These are phyloP conservation scores for Zoysia pacifica DNA, from an alignment of 176 grass and related monocot genomes.

Conservation along the genomic window DNA sequence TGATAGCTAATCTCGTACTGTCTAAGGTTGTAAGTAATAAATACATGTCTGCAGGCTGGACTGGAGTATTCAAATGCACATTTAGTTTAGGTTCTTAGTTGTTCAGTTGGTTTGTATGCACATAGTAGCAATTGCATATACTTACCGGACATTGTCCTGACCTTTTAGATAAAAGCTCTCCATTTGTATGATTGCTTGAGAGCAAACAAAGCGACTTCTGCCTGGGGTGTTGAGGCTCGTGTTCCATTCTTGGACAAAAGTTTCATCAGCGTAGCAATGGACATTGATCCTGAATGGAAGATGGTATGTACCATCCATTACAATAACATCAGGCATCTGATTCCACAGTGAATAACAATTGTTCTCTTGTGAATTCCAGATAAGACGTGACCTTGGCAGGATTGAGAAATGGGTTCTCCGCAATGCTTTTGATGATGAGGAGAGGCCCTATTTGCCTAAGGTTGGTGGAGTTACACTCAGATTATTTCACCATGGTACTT, in stretches of 20 bases:
- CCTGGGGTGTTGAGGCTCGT: conserved; percentile 93
- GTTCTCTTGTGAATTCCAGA: conserved; percentile 53
- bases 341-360: background rate
- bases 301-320: conserved; percentile 56
- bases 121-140: background rate
- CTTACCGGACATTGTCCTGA: conserved; percentile 23
- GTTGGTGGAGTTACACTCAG: conserved; percentile 36
- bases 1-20: conserved; percentile 6
- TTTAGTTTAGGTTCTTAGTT: conserved; percentile 8
- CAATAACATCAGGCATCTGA: background rate
- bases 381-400: conserved; percentile 73
- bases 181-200: conserved; percentile 97
- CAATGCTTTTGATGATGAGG: conserved; percentile 91
- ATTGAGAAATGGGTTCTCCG: conserved; percentile 97
- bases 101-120: conserved; percentile 11
- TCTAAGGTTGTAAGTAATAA: background rate
- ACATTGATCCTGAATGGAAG: conserved; percentile 97
- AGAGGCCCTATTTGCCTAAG: conserved; percentile 95
- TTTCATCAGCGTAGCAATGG: conserved; percentile 94
- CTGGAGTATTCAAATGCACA: background rate
- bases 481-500: conserved; percentile 5
- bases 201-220: conserved; percentile 95
- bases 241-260: conserved; percentile 96
- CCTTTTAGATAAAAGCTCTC: conserved; percentile 91
- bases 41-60: background rate